Evolutionary conservation across 2,329 filamentous ascomycete species (phyloP).

Genomic region (Hymenoscyphus salicellus): DNA sequence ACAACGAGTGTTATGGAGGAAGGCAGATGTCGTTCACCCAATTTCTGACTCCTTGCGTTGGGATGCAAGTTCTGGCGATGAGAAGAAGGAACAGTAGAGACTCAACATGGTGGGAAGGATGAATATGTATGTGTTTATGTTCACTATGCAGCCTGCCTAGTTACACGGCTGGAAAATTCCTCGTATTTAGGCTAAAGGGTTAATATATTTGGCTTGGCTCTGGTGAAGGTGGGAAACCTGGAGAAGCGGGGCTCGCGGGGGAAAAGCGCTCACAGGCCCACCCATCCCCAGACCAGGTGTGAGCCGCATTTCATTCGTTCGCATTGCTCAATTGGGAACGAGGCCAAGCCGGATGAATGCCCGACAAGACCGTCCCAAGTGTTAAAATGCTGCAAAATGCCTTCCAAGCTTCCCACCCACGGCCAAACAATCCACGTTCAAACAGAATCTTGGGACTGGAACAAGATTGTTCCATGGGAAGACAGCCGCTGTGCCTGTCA

Average conservation of each 20-base stretch:
- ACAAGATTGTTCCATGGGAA: neutral
- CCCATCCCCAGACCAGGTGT: neutral
- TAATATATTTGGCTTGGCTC: neutral
- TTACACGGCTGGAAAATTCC: neutral
- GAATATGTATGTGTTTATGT: constrained; percentile 3
- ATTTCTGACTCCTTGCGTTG: neutral
- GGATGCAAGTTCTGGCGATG: neutral
- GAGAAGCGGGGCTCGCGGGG: constrained; percentile 6
- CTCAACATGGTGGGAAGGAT: constrained; percentile 2
- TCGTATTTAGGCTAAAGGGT: neutral
- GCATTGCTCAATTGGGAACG: neutral
- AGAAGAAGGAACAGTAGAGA: neutral
- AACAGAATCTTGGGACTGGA: neutral
- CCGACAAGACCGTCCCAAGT: constrained; percentile 2
- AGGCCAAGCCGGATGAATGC: constrained; percentile 9
- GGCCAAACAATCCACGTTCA: neutral
- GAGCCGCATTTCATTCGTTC: constrained; percentile 4
- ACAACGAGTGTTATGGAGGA: neutral
- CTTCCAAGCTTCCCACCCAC: neutral
- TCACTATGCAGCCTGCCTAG: neutral
- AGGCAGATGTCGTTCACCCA: neutral
- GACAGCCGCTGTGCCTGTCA: neutral
- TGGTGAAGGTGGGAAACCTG: neutral
- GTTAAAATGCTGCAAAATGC: neutral
- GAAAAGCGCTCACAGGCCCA: neutral